Conservation (phyloP, 108 stramenopile species). For the Cyclostephanos tholiformis region DNA sequence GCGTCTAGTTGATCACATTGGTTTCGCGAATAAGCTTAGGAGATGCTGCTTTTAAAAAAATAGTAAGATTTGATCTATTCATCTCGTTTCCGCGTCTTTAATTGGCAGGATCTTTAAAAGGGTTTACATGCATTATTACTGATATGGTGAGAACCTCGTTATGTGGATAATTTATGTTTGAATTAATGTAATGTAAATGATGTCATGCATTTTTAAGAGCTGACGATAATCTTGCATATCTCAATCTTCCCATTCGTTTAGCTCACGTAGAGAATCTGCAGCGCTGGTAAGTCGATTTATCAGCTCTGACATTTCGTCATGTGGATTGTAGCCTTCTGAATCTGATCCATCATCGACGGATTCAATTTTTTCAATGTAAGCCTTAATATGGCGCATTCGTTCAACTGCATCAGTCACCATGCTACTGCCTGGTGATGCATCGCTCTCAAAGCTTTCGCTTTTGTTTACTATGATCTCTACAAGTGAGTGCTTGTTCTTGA, state of each 20-base stretch:
- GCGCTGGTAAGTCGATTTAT: conserved; percentile 42
- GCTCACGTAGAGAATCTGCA: conserved; percentile 43
- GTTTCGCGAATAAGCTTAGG: too few relatives aligned
- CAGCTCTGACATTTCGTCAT: conserved; percentile 49
- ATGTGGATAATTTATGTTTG: background rate
- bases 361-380: conserved; percentile 45
- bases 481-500: conserved; percentile 13
- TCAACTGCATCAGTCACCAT: conserved; percentile 27
- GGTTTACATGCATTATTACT: too few relatives aligned
- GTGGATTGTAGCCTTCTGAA: conserved; percentile 21
- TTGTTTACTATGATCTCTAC: conserved; percentile 18
- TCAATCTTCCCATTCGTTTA: conserved; percentile 20
- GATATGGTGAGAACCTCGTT: too few relatives aligned
- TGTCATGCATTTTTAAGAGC: background rate
- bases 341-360: conserved; percentile 28
- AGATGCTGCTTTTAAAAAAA: too few relatives aligned
- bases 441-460: conserved; percentile 40
- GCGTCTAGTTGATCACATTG: too few relatives aligned
- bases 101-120: too few relatives aligned
- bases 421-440: conserved; percentile 25
- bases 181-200: background rate
- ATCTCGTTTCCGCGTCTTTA: too few relatives aligned
- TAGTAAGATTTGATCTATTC: too few relatives aligned
- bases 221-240: background rate
- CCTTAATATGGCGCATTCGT: conserved; percentile 34